Evolutionary conservation across 257 asterid species (phyloP).

Genomic region (Ophiorrhiza pumila): DNA sequence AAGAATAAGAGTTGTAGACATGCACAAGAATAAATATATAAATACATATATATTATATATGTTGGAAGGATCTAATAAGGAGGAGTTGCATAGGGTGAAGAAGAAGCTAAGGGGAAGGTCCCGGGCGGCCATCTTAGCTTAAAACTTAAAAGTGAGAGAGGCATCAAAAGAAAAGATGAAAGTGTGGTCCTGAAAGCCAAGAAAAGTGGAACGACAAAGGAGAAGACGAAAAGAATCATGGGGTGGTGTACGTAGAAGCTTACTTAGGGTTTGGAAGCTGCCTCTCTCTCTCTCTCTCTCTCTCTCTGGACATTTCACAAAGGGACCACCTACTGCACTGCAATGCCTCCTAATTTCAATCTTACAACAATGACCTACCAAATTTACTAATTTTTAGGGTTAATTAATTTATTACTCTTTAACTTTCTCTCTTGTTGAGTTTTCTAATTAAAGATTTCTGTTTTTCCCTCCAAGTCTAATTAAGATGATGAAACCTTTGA

Average conservation of each 20-base stretch:
- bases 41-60: background rate
- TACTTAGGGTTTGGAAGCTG: slow-evolving; percentile 39
- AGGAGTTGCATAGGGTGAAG: too few species aligned
- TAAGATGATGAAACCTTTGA: too few species aligned
- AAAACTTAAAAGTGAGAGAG: slow-evolving; percentile 23
- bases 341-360: too few species aligned
- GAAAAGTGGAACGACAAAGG: slow-evolving; percentile 24
- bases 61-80: background rate
- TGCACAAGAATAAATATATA: background rate
- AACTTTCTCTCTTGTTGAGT: too few species aligned
- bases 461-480: too few species aligned
- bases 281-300: background rate
- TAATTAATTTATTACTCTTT: too few species aligned
- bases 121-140: slow-evolving; percentile 11
- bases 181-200: slow-evolving; percentile 58
- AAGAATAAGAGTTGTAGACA: too few species aligned
- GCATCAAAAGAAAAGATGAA: slow-evolving; percentile 13
- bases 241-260: background rate
- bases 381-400: too few species aligned
- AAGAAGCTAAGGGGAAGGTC: slow-evolving; percentile 25
- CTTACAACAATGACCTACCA: too few species aligned
- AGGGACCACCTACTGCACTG: slow-evolving; percentile 52
- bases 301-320: background rate
- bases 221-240: slow-evolving; percentile 28
- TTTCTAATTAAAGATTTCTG: too few species aligned